Conservation (phyloP, 2,329 filamentous ascomycete genomes). For the Claviceps sp. region DNA sequence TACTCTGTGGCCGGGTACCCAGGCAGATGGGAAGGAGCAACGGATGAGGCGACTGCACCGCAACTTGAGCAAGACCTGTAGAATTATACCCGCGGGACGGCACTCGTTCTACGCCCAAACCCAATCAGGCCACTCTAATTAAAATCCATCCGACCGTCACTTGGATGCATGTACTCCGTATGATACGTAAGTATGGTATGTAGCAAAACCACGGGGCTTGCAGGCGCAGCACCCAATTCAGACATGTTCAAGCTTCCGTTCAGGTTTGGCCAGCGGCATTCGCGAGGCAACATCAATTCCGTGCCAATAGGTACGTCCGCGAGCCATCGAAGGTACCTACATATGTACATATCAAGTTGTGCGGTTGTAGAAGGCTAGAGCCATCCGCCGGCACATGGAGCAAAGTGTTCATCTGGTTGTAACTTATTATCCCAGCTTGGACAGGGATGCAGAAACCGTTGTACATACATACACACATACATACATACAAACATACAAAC, state of each 20-base stretch:
- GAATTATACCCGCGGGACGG: background rate
- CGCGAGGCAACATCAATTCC: background rate
- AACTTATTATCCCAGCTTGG: background rate
- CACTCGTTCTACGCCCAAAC: background rate
- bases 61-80: no score
- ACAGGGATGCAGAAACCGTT: background rate
- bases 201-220: background rate
- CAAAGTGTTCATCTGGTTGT: no score
- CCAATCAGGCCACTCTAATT: background rate
- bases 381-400: background rate
- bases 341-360: background rate
- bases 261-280: background rate
- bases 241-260: background rate
- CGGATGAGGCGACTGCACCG: background rate
- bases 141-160: background rate
- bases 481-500: no score
- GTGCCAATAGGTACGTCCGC: background rate
- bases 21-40: slow-evolving; percentile 1
- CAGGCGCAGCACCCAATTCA: background rate
- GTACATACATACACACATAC: no score
- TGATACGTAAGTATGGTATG: no score
- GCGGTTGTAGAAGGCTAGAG: background rate
- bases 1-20: background rate
- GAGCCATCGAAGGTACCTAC: no score
- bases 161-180: background rate